phyloP scores from a whole-genome alignment of 2,329 filamentous ascomycete genomes.

The Lecanoromycetidae sp. region DNA sequence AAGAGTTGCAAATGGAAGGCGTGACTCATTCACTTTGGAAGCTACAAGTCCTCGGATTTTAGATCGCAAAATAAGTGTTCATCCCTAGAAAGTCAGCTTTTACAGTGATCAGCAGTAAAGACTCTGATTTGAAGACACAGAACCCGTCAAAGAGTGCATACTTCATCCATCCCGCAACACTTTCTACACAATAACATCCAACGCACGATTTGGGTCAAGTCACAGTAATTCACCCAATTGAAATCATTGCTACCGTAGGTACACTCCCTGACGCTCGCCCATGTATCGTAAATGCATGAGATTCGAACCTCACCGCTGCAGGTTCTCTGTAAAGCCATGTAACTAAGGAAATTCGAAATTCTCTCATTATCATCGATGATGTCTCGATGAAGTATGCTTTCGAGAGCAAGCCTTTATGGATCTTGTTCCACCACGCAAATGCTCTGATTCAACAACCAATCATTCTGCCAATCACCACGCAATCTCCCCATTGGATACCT shows the following conservation, averaged over 20 bases:
- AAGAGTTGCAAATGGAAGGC: not conserved
- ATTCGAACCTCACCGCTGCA: not conserved
- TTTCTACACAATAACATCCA: not conserved
- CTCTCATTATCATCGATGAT: slow-evolving; percentile 5
- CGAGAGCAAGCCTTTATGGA: not conserved
- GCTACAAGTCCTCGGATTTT: not conserved
- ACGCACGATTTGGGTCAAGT: not conserved
- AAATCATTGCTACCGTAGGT: slow-evolving; percentile 12
- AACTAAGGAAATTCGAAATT: slow-evolving; percentile 8
- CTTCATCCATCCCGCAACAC: too few species aligned
- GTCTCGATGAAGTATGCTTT: slow-evolving; percentile 5
- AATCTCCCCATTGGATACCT: slow-evolving; percentile 24
- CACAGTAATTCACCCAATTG: slow-evolving; percentile 4
- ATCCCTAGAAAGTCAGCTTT: too few species aligned
- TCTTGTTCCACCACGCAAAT: not conserved
- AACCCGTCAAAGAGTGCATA: too few species aligned
- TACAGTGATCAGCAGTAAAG: too few species aligned
- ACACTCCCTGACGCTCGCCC: slow-evolving; percentile 10
- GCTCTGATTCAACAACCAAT: not conserved
- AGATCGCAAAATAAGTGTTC: too few species aligned
- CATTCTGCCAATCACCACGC: not conserved
- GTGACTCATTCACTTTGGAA: not conserved
- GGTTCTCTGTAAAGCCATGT: not conserved
- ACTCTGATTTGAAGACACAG: too few species aligned
- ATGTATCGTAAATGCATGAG: slow-evolving; percentile 12